These are phyloP conservation scores for Cladophialophora immunda DNA, from an alignment of 2,329 filamentous ascomycete species.

Conservation along the genomic window DNA sequence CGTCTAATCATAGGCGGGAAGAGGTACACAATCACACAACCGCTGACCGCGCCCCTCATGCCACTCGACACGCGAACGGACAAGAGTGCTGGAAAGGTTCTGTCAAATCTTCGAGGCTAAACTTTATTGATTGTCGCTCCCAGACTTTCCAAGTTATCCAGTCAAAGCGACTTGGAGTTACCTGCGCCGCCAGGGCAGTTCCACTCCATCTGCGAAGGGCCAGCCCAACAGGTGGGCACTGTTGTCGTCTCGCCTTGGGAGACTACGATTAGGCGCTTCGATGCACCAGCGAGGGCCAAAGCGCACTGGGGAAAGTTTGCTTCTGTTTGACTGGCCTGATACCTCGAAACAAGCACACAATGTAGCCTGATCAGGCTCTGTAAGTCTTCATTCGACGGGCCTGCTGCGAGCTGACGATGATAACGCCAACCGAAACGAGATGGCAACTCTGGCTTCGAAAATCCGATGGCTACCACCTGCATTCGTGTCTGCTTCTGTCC, in stretches of 20 bases:
- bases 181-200: conserved; percentile 13
- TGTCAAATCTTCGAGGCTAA: conserved; percentile 8
- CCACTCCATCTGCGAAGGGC: conserved; percentile 4
- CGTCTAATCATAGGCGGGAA: not conserved
- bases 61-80: conserved; percentile 25
- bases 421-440: conserved; percentile 4
- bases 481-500: not conserved
- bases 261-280: conserved; percentile 17
- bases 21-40: conserved; percentile 4
- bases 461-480: conserved; percentile 3
- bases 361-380: conserved; percentile 19
- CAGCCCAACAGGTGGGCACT: conserved; percentile 25
- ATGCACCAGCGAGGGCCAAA: conserved; percentile 12
- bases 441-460: conserved; percentile 2
- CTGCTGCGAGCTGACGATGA: conserved; percentile 4
- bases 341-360: not conserved
- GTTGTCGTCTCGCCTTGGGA: conserved; percentile 30
- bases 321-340: conserved; percentile 8
- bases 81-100: conserved; percentile 4
- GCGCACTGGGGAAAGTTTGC: conserved; percentile 2
- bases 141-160: not conserved
- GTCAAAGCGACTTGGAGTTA: conserved; percentile 9
- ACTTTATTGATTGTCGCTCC: not conserved
- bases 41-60: conserved; percentile 11
- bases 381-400: not conserved